Base-by-base conservation (phyloP, 257 asterid species). In the Mitragyna speciosa region DNA sequence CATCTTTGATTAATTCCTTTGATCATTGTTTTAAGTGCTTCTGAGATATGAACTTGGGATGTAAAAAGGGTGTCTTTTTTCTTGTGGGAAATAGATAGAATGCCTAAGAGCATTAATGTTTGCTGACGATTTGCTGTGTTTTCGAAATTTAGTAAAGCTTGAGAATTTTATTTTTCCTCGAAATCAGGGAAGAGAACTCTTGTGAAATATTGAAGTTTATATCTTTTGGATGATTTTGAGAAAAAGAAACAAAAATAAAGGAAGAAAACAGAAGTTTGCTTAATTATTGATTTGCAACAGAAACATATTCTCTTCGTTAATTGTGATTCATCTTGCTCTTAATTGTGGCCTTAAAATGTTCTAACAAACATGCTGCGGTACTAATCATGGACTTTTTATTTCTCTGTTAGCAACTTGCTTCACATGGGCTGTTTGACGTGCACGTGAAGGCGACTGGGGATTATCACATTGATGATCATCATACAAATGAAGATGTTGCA, bases 381-480 rank as follows among this genome's bases (percentile, higher is more conserved):
- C 76, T 86, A 66, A 83, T 41, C 66, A 33, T 54, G 67, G 47
- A 48, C 78, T 86, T 48, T 51, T 81, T 72, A 24, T 86, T 14
- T 81, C 68, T 82, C 78, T 75, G 76, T 65, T 88, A 93, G 97
- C 98, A 95, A 93, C 91, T 95, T 76, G 96, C 99, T 83, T 95
- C 99, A 17, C 99, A 95, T 83, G 99, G 98, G 49, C 86, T 93
- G 78, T 93, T 95, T 64, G 91, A 93, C 43, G 89, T 95, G 78
- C 88, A 84, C 78, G 98, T 91, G 83, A 95, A 92, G 82, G 98
- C 99, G 48, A 82, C 87, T 70, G 99, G 98, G 64, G 99, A 93
- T 87, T 90, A 84, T 85, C 98, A 93, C 86, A 95, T 92, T 26
- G 99, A 93, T 85, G 98, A 95, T 83, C 98, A 95, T 87, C 99